Base-by-base conservation (phyloP, 2,329 filamentous ascomycete species). In the Xylaria sp. region DNA sequence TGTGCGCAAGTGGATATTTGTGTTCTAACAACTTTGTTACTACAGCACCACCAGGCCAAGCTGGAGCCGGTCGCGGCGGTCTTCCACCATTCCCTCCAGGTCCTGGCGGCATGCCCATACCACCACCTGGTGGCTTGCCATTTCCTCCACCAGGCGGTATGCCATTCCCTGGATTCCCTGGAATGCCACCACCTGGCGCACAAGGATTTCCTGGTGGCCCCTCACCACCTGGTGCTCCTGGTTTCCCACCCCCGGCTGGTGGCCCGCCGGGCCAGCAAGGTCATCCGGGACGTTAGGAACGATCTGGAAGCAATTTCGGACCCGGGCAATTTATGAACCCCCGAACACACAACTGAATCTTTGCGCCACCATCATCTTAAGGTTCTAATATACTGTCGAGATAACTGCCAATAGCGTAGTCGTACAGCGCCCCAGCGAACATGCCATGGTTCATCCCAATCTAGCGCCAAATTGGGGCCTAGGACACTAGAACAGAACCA, bases 41-140 rank as follows among this genome's bases (percentile, higher is more conserved):
- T 32, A 74, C 76, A 85, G 85, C 86, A 67, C 87, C 87, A 48
- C 81, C 79, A 58, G 86, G 83, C 36, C 74, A 75, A 72, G 61
- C 36, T 8, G 74, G 73, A 67, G 41, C 79, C 80, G 63, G 70
- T 36, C 70, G 68, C n/a, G 65, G 68, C 39, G 60, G 65, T 25
- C 81, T 83, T 73, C 81, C 82, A 43, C 80, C 80, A 43, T 83
- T 85, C 75, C 79, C 82, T 13, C 78, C 82, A 1, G 74, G 72
- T 20, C 76, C 76, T 3, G 67, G 62, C 36, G 75, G 75, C 61
- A 82, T 82, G 57, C 85, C 82, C 46, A 85, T 88, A 69, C 86
- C 85, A 4, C 85, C 85, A 8, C 83, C 81, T 12, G 79, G 76
- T 48, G 70, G 72, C 43, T 67, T 76, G 23, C 73, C 76, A 25